Base-by-base conservation (phyloP, 164 flowering plant genomes). In the Stephania yunnanensis region DNA sequence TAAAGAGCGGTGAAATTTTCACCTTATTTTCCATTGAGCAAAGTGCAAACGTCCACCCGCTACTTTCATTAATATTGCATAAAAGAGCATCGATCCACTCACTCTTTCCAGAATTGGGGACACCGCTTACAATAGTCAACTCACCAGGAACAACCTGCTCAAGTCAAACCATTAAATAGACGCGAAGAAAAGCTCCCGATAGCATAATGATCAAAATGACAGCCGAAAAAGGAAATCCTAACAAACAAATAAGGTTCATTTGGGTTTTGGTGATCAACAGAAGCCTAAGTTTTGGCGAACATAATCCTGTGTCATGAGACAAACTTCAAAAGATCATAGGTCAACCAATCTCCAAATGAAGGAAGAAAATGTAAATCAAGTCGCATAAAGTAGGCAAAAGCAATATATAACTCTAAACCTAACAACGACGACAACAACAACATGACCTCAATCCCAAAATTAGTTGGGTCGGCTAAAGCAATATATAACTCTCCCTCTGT, bases 71-170 rank as follows among this genome's bases (percentile, higher is more conserved):
- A 69, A 96, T 82, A 83, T 96, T 96, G 87, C 95, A 90, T 78
- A 94, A 80, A 10, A 96, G 90, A 74, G 99, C 97, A 85, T 96
- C 99, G 83, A 96, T 96, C 99, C 99, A 96, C 84, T 96, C 98
- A 82, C 99, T 96, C 89, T 96, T 96, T 58, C 99, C 99, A 0
- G 99, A 94, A 84, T 92, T 96, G 19, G 99, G 99, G 81, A 96
- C 95, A 75, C 99, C 99, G 22, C 94, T 92, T 31, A 96, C 91
- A 66, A 96, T 74, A 13, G 99, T 92, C 76, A 96, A 81, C 82
- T 96, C 99, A 30, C 99, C 99, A 19, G 98, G 99, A 44, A 94
- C 91, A 80, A 96, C 90, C 99, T 96, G 83, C 65, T 20, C 68
- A 72, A 69, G 6, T 69, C 29, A 75, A 68, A 74, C 61, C 53